phyloP scores from a whole-genome alignment of 345 rosid species.

The Corymbia maculata region DNA sequence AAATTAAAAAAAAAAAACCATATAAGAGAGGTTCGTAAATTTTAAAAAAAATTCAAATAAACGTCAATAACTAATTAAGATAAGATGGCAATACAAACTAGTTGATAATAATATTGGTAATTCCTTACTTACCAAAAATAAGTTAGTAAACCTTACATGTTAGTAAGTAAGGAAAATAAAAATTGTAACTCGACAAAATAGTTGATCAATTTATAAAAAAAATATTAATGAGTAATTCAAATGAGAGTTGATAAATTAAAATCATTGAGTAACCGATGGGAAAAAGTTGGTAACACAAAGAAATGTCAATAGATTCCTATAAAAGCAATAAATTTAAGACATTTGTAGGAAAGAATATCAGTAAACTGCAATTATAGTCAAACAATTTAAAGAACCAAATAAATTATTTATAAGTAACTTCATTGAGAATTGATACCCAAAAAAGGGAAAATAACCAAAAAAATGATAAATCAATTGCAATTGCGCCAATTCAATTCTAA shows the following conservation, averaged over 20 bases:
- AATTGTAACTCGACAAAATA: neutral
- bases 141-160: neutral
- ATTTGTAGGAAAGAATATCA: neutral
- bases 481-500: too few species aligned
- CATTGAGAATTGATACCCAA: neutral
- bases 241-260: neutral
- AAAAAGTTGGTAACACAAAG: neutral
- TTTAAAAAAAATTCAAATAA: neutral
- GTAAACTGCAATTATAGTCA: neutral
- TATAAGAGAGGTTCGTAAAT: neutral
- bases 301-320: neutral
- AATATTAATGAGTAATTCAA: neutral
- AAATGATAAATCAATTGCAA: too few species aligned
- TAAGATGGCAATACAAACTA: neutral
- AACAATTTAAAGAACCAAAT: neutral
- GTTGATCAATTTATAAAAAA: neutral
- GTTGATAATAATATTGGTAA: neutral
- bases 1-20: neutral
- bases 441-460: neutral
- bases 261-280: neutral
- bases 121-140: neutral
- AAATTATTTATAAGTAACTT: neutral
- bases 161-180: neutral
- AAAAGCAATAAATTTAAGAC: neutral
- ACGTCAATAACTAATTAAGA: neutral